These are phyloP conservation scores for Dillenia turbinata DNA, from an alignment of 164 flowering plant genomes.

Conservation along the genomic window DNA sequence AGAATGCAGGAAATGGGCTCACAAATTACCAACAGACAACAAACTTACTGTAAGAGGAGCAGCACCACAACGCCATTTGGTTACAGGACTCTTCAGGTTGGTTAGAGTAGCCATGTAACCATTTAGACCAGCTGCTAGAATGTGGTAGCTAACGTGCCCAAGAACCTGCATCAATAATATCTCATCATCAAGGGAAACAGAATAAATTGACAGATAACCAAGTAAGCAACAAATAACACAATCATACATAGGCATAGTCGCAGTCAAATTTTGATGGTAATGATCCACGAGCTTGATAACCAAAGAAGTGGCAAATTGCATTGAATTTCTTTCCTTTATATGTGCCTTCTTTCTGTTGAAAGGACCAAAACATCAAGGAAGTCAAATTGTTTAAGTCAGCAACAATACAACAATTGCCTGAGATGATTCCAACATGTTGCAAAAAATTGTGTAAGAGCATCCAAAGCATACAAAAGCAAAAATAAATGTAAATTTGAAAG, in stretches of 20 bases:
- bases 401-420: no score
- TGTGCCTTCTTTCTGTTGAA: slow-evolving; percentile 90
- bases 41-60: slow-evolving; percentile 83
- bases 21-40: no score
- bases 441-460: no score
- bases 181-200: slow-evolving; percentile 4
- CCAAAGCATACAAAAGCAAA: no score
- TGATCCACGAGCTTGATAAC: slow-evolving; percentile 98
- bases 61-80: slow-evolving; percentile 98
- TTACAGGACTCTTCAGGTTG: slow-evolving; percentile 86
- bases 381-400: background rate
- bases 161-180: slow-evolving; percentile 59
- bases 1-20: no score
- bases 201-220: background rate
- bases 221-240: background rate
- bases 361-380: slow-evolving; percentile 3
- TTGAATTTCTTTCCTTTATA: slow-evolving; percentile 98
- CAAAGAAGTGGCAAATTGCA: slow-evolving; percentile 98
- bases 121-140: slow-evolving; percentile 92
- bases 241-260: slow-evolving; percentile 92
- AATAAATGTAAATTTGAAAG: no score
- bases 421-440: no score
- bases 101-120: slow-evolving; percentile 96
- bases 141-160: slow-evolving; percentile 91
- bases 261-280: slow-evolving; percentile 97